Percentiles rank a stretch among this genome's conserved stretches.
Evolutionary conservation across 176 grass and related monocot species (phyloP).

Genomic region (Elymus sibiricus): DNA sequence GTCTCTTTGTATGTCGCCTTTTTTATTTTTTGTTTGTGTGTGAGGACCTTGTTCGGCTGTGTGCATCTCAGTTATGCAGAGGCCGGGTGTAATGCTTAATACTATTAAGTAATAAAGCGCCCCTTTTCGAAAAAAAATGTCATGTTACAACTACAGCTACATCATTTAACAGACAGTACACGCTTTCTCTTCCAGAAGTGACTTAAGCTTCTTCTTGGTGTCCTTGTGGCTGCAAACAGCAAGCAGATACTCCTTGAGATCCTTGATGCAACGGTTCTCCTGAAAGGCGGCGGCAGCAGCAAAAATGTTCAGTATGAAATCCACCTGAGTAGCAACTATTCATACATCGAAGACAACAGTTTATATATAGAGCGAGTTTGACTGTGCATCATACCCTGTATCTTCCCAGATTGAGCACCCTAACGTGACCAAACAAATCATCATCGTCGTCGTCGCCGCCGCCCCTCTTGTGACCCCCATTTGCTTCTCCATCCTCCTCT

Average conservation of each 20-base stretch:
- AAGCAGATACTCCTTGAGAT: slow-evolving; percentile 56
- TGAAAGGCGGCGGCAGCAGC: neutral
- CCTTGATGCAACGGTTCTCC: slow-evolving; percentile 71
- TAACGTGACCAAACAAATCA: slow-evolving; percentile 64
- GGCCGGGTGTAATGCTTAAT: too few species aligned
- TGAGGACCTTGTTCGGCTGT: too few species aligned
- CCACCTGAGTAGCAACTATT: neutral
- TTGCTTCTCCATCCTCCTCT: slow-evolving; percentile 16
- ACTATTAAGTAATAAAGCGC: too few species aligned
- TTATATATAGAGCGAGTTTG: neutral
- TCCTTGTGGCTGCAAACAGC: too few species aligned
- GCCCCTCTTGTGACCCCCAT: neutral
- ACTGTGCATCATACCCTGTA: slow-evolving; percentile 31
- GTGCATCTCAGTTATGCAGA: too few species aligned
- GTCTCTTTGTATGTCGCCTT: too few species aligned
- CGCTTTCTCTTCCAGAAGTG: neutral
- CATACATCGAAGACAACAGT: neutral
- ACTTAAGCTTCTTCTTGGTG: neutral
- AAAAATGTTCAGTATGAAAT: neutral
- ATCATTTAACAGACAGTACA: too few species aligned
- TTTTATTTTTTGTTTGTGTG: too few species aligned
- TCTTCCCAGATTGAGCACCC: slow-evolving; percentile 67
- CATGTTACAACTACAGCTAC: too few species aligned
- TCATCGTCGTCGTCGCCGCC: slow-evolving; percentile 42
- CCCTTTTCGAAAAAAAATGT: too few species aligned